These are phyloP conservation scores for Starmerella bombicola DNA, from an alignment of 805 yeast genomes.

Conservation along the genomic window DNA sequence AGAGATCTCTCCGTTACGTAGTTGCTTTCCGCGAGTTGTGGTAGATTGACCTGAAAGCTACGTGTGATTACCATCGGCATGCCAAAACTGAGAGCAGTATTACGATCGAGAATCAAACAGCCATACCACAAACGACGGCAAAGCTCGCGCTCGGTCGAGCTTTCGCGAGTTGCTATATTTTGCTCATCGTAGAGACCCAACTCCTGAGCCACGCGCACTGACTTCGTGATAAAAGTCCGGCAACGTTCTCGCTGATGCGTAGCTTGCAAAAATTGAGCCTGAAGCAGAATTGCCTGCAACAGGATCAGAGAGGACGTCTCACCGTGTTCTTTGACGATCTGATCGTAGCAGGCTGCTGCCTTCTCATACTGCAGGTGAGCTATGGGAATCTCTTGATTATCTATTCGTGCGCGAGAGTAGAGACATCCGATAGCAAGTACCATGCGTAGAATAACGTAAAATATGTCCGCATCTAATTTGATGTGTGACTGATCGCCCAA, in stretches of 20 bases:
- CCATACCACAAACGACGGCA: constrained; percentile 1
- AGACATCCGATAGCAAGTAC: neutral
- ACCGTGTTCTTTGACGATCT: neutral
- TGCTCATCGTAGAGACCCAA: neutral
- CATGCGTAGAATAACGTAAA: neutral
- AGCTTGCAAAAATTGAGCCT: neutral
- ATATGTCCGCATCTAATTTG: neutral
- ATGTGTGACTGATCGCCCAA: neutral
- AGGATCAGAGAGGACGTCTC: neutral
- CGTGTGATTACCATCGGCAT: neutral
- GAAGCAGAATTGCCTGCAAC: neutral
- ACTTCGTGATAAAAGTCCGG: neutral
- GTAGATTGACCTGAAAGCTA: neutral
- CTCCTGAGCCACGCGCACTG: neutral
- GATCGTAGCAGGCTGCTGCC: neutral
- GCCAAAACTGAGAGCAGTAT: neutral
- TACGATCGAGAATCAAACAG: neutral
- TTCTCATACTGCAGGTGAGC: neutral
- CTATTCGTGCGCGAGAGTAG: neutral
- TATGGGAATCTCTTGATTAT: neutral
- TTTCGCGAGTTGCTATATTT: neutral
- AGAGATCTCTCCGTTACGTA: neutral
- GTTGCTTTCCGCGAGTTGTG: neutral
- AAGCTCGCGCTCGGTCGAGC: neutral
- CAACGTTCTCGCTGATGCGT: neutral